Percentiles rank a stretch among this genome's conserved stretches.
Evolutionary conservation across 306 rosid species (phyloP).

Genomic region (Pueraria montana): DNA sequence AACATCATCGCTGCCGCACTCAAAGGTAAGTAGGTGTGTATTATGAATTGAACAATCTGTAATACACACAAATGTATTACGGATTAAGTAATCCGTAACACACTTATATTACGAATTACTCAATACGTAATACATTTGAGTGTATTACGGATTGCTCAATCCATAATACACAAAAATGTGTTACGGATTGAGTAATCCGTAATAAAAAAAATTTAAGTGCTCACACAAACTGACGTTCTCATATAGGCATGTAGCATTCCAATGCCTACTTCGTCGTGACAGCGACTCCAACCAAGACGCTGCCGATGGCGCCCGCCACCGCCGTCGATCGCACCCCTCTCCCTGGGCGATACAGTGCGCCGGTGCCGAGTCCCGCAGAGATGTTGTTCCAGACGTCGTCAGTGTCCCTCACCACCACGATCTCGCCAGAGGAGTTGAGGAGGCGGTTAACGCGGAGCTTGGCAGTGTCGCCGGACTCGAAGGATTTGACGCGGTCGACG

Average conservation of each 20-base stretch:
- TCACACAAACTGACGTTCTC: constrained; percentile 44
- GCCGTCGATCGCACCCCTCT: constrained; percentile 93
- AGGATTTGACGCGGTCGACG: constrained; percentile 74
- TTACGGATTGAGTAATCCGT: no score
- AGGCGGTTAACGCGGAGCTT: constrained; percentile 83
- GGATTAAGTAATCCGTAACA: no score
- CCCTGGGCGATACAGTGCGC: constrained; percentile 84
- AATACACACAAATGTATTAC: no score
- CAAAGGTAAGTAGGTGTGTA: no score
- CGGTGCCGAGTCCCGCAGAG: constrained; percentile 90
- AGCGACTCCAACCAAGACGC: constrained; percentile 77
- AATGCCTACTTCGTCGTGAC: constrained; percentile 79
- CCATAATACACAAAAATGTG: no score
- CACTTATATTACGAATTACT: no score
- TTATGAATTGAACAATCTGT: no score
- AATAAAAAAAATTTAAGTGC: constrained; percentile 22
- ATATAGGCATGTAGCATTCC: constrained; percentile 90
- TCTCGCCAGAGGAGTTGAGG: constrained; percentile 88
- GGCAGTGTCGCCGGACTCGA: constrained; percentile 82
- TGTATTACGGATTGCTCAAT: no score
- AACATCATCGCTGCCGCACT: no score
- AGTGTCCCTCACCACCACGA: constrained; percentile 69
- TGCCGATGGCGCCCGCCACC: constrained; percentile 95
- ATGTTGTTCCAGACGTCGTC: constrained; percentile 93
- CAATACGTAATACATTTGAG: no score